These are phyloP conservation scores for Entrophospora sp. DNA, from an alignment of 192 early-diverging fungal genomes.

Conservation along the genomic window DNA sequence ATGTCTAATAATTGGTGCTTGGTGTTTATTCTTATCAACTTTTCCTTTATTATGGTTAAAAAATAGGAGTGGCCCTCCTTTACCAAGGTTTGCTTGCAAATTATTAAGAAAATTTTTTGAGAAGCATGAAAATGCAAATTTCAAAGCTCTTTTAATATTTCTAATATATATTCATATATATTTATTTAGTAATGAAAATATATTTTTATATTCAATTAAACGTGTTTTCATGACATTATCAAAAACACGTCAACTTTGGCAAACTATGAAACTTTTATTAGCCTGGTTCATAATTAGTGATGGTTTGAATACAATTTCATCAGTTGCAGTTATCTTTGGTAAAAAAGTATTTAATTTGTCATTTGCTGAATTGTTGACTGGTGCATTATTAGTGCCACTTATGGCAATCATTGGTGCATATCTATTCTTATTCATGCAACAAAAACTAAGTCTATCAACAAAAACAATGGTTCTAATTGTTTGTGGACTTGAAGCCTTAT, in stretches of 20 bases:
- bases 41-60: background rate
- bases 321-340: conserved; percentile 48
- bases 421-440: conserved; percentile 40
- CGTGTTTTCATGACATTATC: conserved; percentile 25
- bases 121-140: no score
- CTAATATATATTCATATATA: background rate
- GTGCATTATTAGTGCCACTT: conserved; percentile 39
- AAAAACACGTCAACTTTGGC: conserved; percentile 30
- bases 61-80: background rate
- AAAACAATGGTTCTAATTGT: conserved; percentile 39
- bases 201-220: background rate
- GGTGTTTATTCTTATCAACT: conserved; percentile 34
- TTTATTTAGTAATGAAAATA: background rate
- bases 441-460: conserved; percentile 30
- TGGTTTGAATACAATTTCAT: conserved; percentile 41
- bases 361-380: conserved; percentile 34
- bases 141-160: background rate
- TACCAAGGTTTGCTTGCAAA: no score
- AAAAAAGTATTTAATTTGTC: conserved; percentile 41
- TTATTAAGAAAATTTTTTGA: no score
- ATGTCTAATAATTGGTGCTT: conserved; percentile 35
- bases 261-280: conserved; percentile 51
- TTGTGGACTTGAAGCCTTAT: conserved; percentile 25
- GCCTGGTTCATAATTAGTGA: conserved; percentile 62
- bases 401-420: conserved; percentile 39